Evolutionary conservation across 441 rosid species (phyloP).

Genomic region (Pelargonium fulgidum): DNA sequence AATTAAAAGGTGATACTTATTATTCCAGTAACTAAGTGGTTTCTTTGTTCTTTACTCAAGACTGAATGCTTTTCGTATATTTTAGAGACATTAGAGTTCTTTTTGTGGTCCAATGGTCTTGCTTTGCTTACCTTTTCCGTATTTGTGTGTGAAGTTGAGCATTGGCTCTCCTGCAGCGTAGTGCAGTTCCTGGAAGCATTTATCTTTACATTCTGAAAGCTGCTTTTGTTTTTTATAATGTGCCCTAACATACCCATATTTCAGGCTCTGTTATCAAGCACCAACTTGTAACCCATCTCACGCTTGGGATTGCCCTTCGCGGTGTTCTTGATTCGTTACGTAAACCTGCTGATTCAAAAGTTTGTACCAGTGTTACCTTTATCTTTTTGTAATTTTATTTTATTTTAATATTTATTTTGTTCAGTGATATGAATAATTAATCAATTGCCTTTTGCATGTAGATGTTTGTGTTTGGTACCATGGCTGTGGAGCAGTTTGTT

Average conservation of each 20-base stretch:
- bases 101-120: background rate
- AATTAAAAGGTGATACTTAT: background rate
- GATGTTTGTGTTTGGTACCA: constrained; percentile 98
- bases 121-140: background rate
- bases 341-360: constrained; percentile 97
- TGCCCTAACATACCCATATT: constrained; percentile 1
- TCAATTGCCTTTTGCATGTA: constrained; percentile 31
- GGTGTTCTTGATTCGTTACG: constrained; percentile 93
- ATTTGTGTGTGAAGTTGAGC: background rate
- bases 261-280: constrained; percentile 55
- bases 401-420: background rate
- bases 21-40: background rate
- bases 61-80: background rate
- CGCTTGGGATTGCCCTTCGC: constrained; percentile 93
- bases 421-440: constrained; percentile 8
- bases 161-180: constrained; percentile 4
- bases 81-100: background rate
- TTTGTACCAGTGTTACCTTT: constrained; percentile 25
- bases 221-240: background rate
- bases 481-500: constrained; percentile 94
- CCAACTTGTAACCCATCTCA: constrained; percentile 89
- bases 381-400: background rate
- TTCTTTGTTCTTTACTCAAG: background rate
- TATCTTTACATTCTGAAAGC: background rate
- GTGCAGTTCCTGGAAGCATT: constrained; percentile 1